Evolutionary conservation across 163 green algal genomes (phyloP).

Genomic region (Scenedesmus sp.): DNA sequence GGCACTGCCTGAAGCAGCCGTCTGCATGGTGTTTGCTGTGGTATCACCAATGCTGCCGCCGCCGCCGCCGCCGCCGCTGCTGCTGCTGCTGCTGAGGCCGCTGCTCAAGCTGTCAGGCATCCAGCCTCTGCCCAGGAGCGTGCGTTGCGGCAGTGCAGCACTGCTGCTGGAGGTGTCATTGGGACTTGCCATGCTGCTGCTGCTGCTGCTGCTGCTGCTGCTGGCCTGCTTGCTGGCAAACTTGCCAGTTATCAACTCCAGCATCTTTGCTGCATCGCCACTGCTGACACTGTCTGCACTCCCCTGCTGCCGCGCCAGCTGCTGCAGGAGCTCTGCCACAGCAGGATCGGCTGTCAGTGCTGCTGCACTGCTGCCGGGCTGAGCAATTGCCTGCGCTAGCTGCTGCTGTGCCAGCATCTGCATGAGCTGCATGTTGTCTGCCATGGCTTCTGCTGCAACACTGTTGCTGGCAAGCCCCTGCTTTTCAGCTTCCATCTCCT

Average conservation of each 20-base stretch:
- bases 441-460: neutral
- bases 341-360: neutral
- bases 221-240: neutral
- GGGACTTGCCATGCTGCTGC: neutral
- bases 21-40: neutral
- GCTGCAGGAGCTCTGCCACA: neutral
- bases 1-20: neutral
- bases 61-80: neutral
- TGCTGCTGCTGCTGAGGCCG: neutral
- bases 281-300: neutral
- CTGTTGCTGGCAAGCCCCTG: conserved; percentile 12
- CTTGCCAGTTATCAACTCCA: neutral
- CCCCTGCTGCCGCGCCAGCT: neutral
- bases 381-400: neutral
- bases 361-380: neutral
- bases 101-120: neutral
- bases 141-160: neutral
- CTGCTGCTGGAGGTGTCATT: too few relatives aligned
- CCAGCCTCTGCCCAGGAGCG: neutral
- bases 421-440: neutral
- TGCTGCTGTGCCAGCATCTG: neutral
- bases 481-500: neutral
- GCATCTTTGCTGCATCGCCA: neutral
- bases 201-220: neutral
- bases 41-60: neutral